Percentiles rank a stretch among this genome's conserved stretches.
Evolutionary conservation across 495 filamentous ascomycete species (phyloP).

Genomic region (Hyphodiscus hymeniophilus): DNA sequence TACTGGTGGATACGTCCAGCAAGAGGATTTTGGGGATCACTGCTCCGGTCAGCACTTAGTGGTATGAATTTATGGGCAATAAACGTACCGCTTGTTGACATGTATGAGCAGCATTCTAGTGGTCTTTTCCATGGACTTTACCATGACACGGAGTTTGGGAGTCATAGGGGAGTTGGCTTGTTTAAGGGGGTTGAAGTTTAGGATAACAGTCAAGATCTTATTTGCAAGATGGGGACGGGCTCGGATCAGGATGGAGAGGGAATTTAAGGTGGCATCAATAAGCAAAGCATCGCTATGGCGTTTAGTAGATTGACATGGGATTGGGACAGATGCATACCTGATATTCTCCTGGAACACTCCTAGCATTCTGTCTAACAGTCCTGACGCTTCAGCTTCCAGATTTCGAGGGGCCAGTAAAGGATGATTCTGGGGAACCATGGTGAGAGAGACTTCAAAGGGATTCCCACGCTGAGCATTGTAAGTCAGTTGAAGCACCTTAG

Average conservation of each 20-base stretch:
- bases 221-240: slow-evolving; percentile 70
- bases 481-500: slow-evolving; percentile 4
- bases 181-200: slow-evolving; percentile 88
- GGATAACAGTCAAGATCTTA: slow-evolving; percentile 72
- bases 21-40: slow-evolving; percentile 62
- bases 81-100: slow-evolving; percentile 60
- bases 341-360: slow-evolving; percentile 75
- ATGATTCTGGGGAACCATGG: slow-evolving; percentile 78
- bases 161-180: slow-evolving; percentile 70
- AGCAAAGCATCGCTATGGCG: slow-evolving; percentile 70
- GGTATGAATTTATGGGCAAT: neutral
- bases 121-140: slow-evolving; percentile 92
- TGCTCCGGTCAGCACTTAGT: slow-evolving; percentile 24
- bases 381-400: slow-evolving; percentile 85
- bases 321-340: slow-evolving; percentile 44
- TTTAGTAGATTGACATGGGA: slow-evolving; percentile 4
- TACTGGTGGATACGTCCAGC: slow-evolving; percentile 70
- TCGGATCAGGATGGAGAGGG: slow-evolving; percentile 69
- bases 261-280: slow-evolving; percentile 87
- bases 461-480: slow-evolving; percentile 54
- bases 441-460: slow-evolving; percentile 78
- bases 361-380: slow-evolving; percentile 84
- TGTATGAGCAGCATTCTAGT: slow-evolving; percentile 74
- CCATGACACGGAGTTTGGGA: slow-evolving; percentile 64
- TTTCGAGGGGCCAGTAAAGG: slow-evolving; percentile 64